Conservation (phyloP, 164 flowering plant genomes). For the Vitis labrusca region DNA sequence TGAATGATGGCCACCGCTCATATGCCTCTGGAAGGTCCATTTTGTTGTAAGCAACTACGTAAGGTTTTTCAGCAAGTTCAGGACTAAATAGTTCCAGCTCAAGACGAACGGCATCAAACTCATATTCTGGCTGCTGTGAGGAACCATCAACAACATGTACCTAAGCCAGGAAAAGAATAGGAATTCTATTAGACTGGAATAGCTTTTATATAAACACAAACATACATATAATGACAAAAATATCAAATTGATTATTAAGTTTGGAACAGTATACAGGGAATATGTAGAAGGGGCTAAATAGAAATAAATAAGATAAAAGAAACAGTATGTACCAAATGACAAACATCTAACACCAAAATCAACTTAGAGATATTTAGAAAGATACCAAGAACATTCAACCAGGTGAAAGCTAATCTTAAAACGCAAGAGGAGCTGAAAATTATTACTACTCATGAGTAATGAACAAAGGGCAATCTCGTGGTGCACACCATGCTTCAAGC, state of each 20-base stretch:
- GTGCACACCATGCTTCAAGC: background rate
- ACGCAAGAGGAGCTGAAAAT: background rate
- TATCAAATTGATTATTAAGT: background rate
- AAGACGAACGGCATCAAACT: conserved; percentile 90
- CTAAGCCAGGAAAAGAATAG: conserved; percentile 32
- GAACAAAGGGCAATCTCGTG: background rate
- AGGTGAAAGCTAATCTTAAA: background rate
- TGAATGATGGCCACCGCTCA: conserved; percentile 77
- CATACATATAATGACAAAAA: background rate
- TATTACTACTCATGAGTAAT: too few species aligned
- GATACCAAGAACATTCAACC: background rate
- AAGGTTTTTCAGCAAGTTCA: conserved; percentile 83
- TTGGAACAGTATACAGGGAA: background rate
- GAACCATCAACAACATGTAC: conserved; percentile 96
- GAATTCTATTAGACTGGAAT: conserved; percentile 6
- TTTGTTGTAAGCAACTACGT: conserved; percentile 80
- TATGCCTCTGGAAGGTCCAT: conserved; percentile 95
- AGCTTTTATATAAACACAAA: background rate
- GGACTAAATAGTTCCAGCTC: conserved; percentile 92
- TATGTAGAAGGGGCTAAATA: background rate
- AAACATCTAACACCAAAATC: background rate
- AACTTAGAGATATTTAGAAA: background rate
- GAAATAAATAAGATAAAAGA: too few species aligned
- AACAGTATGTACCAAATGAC: background rate
- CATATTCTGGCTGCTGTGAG: conserved; percentile 77